phyloP scores from a whole-genome alignment of 306 rosid genomes.

The Glycyrrhiza uralensis region DNA sequence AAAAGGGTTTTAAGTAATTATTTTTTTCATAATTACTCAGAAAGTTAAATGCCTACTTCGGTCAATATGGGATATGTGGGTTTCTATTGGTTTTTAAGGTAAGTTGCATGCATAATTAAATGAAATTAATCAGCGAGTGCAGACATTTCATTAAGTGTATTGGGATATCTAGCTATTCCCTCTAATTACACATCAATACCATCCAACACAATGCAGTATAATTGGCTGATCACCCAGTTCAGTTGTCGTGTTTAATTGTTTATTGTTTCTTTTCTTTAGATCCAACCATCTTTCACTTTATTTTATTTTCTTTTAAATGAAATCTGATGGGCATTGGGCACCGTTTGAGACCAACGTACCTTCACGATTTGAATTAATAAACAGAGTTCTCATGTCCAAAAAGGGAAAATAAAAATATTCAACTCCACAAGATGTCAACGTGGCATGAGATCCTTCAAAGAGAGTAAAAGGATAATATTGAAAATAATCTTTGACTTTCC shows the following conservation, averaged over 20 bases:
- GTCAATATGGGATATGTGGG: too few species aligned
- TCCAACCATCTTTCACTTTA: not conserved
- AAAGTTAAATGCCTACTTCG: too few species aligned
- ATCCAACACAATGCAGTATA: not conserved
- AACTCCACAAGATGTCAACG: not conserved
- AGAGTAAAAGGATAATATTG: not conserved
- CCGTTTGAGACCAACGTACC: not conserved
- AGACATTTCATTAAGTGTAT: not conserved
- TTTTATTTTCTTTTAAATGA: not conserved
- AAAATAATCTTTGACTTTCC: not conserved
- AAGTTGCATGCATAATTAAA: not conserved
- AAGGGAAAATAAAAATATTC: not conserved
- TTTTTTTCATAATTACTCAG: too few species aligned
- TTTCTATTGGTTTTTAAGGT: too few species aligned
- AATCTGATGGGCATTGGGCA: not conserved
- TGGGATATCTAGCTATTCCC: not conserved
- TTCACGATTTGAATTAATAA: not conserved
- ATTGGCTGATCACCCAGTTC: not conserved
- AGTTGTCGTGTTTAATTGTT: not conserved
- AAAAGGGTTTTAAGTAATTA: too few species aligned
- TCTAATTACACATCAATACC: too few species aligned
- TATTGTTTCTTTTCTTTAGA: slow-evolving; percentile 3
- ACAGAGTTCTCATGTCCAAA: not conserved
- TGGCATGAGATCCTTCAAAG: not conserved
- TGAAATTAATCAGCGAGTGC: not conserved